These are phyloP conservation scores for Rhizopogon roseolus DNA, from an alignment of 768 basidiomycete species.

Conservation along the genomic window DNA sequence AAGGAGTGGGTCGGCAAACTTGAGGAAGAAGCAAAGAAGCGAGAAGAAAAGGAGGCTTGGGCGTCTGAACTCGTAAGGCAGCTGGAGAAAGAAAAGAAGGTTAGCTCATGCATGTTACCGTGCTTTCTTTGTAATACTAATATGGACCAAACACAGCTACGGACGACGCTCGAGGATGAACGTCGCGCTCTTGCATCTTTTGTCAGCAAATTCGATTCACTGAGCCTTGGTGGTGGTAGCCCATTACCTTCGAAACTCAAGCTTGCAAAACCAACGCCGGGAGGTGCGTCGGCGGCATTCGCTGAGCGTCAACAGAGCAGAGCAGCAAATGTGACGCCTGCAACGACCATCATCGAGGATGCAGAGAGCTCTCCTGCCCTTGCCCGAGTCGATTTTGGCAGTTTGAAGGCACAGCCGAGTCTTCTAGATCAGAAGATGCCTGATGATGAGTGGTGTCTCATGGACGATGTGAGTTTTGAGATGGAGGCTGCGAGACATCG, in stretches of 20 bases:
- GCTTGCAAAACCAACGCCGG: constrained; percentile 44
- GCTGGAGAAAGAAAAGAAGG: constrained; percentile 76
- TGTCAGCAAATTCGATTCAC: constrained; percentile 76
- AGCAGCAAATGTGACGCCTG: constrained; percentile 16
- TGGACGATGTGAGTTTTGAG: constrained; percentile 54
- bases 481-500: constrained; percentile 21
- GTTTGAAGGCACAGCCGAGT: constrained; percentile 38
- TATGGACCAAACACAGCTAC: constrained; percentile 30
- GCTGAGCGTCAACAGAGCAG: constrained; percentile 41
- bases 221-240: constrained; percentile 45
- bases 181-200: constrained; percentile 74
- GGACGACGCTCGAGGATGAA: constrained; percentile 70
- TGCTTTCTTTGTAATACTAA: not conserved
- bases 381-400: constrained; percentile 35
- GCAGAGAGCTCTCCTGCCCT: constrained; percentile 52
- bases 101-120: constrained; percentile 18
- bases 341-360: constrained; percentile 22
- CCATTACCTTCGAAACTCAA: constrained; percentile 37
- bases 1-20: constrained; percentile 63
- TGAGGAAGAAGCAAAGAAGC: constrained; percentile 49
- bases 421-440: constrained; percentile 57
- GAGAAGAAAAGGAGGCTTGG: constrained; percentile 73
- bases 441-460: constrained; percentile 45
- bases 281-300: constrained; percentile 47
- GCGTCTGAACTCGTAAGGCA: constrained; percentile 69